Conservation (phyloP, 1,284 basidiomycete genomes). For the Trametes polyzona region DNA sequence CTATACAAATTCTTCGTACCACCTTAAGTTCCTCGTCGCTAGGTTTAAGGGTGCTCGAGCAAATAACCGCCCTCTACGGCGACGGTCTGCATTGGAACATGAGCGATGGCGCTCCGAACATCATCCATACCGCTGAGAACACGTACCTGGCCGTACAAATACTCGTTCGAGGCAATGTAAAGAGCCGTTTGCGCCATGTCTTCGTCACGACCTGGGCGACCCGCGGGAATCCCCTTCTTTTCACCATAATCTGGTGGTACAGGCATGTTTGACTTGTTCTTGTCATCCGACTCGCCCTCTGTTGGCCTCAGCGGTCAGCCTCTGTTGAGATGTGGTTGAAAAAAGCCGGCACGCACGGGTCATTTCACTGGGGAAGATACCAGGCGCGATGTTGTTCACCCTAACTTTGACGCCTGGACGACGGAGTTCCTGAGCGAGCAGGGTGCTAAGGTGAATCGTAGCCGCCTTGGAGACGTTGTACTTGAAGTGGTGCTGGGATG, state of each 20-base stretch:
- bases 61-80: conserved; percentile 40
- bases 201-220: conserved; percentile 40
- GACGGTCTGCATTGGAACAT: conserved; percentile 25
- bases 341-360: conserved; percentile 36
- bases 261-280: conserved; percentile 40
- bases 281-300: conserved; percentile 38
- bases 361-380: conserved; percentile 45
- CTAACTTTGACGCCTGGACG: conserved; percentile 39
- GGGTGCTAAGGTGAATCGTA: conserved; percentile 41
- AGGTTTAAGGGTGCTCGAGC: conserved; percentile 37
- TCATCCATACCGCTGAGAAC: too few relatives aligned
- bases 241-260: conserved; percentile 34
- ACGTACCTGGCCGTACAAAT: conserved; percentile 41
- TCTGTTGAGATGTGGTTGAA: background rate
- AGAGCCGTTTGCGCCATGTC: conserved; percentile 44
- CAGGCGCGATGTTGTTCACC: conserved; percentile 44
- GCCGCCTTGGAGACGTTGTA: conserved; percentile 46
- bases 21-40: too few relatives aligned
- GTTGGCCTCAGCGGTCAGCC: background rate
- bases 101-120: background rate
- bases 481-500: conserved; percentile 42
- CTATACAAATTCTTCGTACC: too few relatives aligned
- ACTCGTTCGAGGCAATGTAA: conserved; percentile 39
- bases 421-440: conserved; percentile 43
- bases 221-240: conserved; percentile 43